These are phyloP conservation scores for Setaria italica DNA, from an alignment of 202 grass and related monocot species.

Conservation along the genomic window DNA sequence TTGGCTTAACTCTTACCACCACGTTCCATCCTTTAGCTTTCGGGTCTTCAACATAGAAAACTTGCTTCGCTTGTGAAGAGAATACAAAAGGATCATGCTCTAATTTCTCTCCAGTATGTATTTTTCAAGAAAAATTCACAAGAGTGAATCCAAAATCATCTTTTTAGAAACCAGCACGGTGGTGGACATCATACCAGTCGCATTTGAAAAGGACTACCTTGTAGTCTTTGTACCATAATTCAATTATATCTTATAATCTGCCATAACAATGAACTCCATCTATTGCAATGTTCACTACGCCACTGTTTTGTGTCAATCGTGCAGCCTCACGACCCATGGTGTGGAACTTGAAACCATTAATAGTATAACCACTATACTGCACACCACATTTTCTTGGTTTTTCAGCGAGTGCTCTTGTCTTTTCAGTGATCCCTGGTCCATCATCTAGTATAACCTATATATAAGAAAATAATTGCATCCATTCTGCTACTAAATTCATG, in stretches of 20 bases:
- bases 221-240: background rate
- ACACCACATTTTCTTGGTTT: too few relatives aligned
- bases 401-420: too few relatives aligned
- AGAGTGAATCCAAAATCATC: background rate
- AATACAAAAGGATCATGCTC: conserved; percentile 10
- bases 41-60: background rate
- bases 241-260: background rate
- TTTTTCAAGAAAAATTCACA: conserved; percentile 10
- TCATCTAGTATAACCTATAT: too few relatives aligned
- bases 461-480: too few relatives aligned
- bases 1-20: background rate
- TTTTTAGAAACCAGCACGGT: background rate
- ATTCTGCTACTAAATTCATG: too few relatives aligned
- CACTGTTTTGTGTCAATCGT: background rate
- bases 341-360: too few relatives aligned
- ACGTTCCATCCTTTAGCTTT: background rate
- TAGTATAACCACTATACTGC: too few relatives aligned
- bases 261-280: conserved; percentile 20
- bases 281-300: conserved; percentile 17
- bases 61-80: background rate
- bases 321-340: background rate
- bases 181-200: conserved; percentile 23
- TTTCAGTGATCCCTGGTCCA: too few relatives aligned
- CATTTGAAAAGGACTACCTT: conserved; percentile 33
- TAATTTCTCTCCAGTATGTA: background rate